Evolutionary conservation across 257 asterid genomes (phyloP).

Genomic region (Primulina eburnea): DNA sequence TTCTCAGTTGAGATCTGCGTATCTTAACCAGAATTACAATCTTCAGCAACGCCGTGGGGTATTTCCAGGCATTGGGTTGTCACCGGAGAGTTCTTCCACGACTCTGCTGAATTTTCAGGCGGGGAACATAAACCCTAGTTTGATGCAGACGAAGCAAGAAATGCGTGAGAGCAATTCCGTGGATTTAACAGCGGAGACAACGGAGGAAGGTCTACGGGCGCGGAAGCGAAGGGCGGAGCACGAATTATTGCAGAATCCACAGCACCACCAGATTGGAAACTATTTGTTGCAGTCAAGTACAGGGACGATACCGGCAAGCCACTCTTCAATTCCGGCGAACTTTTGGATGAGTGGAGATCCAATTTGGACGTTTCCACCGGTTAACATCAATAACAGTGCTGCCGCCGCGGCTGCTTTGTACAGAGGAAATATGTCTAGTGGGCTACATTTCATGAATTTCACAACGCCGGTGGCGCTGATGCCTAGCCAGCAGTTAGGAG

Average conservation of each 20-base stretch:
- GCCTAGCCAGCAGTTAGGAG: slow-evolving; percentile 61
- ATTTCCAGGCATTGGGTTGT: slow-evolving; percentile 60
- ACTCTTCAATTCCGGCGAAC: slow-evolving; percentile 74
- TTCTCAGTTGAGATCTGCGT: slow-evolving; percentile 73
- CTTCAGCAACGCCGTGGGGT: slow-evolving; percentile 48
- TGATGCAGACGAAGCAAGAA: slow-evolving; percentile 63
- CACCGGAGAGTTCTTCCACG: slow-evolving; percentile 51
- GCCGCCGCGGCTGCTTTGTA: slow-evolving; percentile 63
- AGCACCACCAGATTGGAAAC: slow-evolving; percentile 68
- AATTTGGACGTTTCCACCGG: slow-evolving; percentile 70
- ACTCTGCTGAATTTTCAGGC: slow-evolving; percentile 66
- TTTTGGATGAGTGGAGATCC: slow-evolving; percentile 90
- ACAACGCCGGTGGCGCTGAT: slow-evolving; percentile 70
- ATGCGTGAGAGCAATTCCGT: slow-evolving; percentile 39
- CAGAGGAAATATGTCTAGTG: slow-evolving; percentile 74
- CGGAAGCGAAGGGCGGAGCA: slow-evolving; percentile 66
- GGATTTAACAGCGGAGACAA: slow-evolving; percentile 20
- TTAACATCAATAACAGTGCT: slow-evolving; percentile 37
- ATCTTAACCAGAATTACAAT: slow-evolving; percentile 58
- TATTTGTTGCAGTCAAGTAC: slow-evolving; percentile 69
- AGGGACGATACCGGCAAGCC: slow-evolving; percentile 69
- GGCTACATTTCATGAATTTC: slow-evolving; percentile 86
- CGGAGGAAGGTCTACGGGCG: slow-evolving; percentile 45
- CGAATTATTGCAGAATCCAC: slow-evolving; percentile 40
- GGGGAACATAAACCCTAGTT: slow-evolving; percentile 45